Conservation (phyloP, 805 yeast species). For the Pichia kluyveri region DNA sequence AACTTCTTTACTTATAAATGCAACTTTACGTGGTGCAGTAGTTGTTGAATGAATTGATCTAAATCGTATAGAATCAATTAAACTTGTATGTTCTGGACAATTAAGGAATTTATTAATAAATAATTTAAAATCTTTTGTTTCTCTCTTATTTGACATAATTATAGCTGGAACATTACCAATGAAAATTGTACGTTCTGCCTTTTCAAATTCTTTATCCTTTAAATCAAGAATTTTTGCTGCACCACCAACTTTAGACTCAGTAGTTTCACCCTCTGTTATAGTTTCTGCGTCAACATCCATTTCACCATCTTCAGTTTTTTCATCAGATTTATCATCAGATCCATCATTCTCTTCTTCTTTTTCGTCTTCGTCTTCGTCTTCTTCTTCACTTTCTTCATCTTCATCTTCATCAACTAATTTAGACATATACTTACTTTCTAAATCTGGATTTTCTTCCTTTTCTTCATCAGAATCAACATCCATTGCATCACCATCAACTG, state of each 20-base stretch:
- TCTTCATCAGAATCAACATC: constrained; percentile 23
- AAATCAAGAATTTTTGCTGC: constrained; percentile 47
- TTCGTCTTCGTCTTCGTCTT: constrained; percentile 1
- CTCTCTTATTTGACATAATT: constrained; percentile 55
- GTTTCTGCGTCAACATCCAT: too few species aligned
- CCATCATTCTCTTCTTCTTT: constrained; percentile 15
- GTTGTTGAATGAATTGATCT: constrained; percentile 88
- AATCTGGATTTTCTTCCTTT: constrained; percentile 10
- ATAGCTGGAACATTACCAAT: constrained; percentile 73
- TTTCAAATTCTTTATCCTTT: constrained; percentile 64
- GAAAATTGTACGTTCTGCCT: constrained; percentile 79
- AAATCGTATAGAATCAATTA: constrained; percentile 71
- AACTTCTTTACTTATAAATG: constrained; percentile 70
- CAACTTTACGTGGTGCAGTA: constrained; percentile 84
- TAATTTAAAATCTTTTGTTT: constrained; percentile 55
- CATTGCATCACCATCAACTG: constrained; percentile 14
- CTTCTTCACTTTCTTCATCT: constrained; percentile 12
- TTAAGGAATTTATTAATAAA: constrained; percentile 35
- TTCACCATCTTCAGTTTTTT: constrained; percentile 1
- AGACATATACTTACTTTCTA: constrained; percentile 10
- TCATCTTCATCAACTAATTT: constrained; percentile 21
- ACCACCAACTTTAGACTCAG: constrained; percentile 15
- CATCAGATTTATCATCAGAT: constrained; percentile 9
- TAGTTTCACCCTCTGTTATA: constrained; percentile 8
- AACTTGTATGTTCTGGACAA: constrained; percentile 5